phyloP scores from a whole-genome alignment of 495 filamentous ascomycete genomes.

The Hyaloscypha hepaticicola region DNA sequence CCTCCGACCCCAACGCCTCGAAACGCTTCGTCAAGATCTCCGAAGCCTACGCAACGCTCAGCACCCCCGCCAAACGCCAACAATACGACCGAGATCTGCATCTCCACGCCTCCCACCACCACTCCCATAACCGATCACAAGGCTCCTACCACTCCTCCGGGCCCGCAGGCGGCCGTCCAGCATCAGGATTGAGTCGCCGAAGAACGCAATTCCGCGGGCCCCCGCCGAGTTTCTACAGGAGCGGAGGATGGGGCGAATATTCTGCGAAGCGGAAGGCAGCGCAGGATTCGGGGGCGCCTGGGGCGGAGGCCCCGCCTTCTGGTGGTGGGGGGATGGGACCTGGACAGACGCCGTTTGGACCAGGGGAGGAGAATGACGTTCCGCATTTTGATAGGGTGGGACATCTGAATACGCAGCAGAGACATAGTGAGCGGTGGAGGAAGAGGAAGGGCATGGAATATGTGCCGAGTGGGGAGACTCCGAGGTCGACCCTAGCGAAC shows the following conservation, averaged over 20 bases:
- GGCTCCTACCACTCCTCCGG: conserved; percentile 50
- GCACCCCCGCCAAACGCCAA: conserved; percentile 66
- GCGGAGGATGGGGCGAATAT: conserved; percentile 68
- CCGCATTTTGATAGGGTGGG: conserved; percentile 63
- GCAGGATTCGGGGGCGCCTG: conserved; percentile 42
- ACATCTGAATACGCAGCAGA: conserved; percentile 64
- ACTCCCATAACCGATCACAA: conserved; percentile 13
- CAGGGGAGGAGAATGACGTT: conserved; percentile 39
- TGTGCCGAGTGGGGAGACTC: conserved; percentile 12
- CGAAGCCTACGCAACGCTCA: conserved; percentile 82
- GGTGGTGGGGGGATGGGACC: conserved; percentile 44
- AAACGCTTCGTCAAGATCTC: conserved; percentile 80
- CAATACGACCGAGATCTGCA: conserved; percentile 71
- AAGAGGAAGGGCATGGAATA: conserved; percentile 34
- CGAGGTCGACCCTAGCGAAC: conserved; percentile 31
- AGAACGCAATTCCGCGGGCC: conserved; percentile 76
- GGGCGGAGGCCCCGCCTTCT: conserved; percentile 22
- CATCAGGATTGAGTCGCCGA: conserved; percentile 76
- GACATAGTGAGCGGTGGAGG: conserved; percentile 55
- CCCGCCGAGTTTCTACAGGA: conserved; percentile 82
- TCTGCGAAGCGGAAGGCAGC: conserved; percentile 46
- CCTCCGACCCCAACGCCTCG: conserved; percentile 65
- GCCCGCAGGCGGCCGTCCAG: conserved; percentile 58
- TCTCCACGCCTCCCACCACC: conserved; percentile 36
- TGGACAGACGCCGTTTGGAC: conserved; percentile 41